These are phyloP conservation scores for Solanum hybrid DNA, from an alignment of 305 asterid species.

Conservation along the genomic window DNA sequence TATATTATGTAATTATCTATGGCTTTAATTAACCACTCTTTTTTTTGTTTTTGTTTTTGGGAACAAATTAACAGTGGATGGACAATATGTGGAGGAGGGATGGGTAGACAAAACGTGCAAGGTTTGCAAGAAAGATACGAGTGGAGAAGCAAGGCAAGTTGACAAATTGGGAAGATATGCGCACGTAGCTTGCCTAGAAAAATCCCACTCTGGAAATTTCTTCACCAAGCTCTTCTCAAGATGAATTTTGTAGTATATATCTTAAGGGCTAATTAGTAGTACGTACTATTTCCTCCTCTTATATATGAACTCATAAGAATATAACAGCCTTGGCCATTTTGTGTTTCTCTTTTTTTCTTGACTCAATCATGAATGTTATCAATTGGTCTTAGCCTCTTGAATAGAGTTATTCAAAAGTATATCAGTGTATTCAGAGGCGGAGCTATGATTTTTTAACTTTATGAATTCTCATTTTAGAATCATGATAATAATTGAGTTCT, in stretches of 20 bases:
- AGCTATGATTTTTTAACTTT: background rate
- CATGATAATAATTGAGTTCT: background rate
- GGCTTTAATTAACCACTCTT: background rate
- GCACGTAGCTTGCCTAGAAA: slow-evolving; percentile 65
- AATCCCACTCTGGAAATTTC: slow-evolving; percentile 52
- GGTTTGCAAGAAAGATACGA: slow-evolving; percentile 82
- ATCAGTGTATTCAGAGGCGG: background rate
- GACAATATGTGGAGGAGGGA: slow-evolving; percentile 85
- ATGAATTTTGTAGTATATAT: slow-evolving; percentile 7
- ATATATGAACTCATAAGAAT: background rate
- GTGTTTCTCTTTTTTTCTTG: background rate
- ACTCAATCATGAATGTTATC: background rate
- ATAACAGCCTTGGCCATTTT: background rate
- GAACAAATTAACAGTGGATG: slow-evolving; percentile 46
- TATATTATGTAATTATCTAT: background rate
- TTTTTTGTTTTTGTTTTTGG: background rate
- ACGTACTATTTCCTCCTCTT: background rate
- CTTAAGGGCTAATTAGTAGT: background rate
- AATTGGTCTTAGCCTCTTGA: background rate
- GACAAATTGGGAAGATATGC: slow-evolving; percentile 79
- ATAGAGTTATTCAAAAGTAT: background rate
- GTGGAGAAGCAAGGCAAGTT: slow-evolving; percentile 69
- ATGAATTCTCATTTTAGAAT: background rate
- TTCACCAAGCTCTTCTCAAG: slow-evolving; percentile 59
- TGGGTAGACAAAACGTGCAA: slow-evolving; percentile 97